Evolutionary conservation across 2,329 filamentous ascomycete genomes (phyloP).

Genomic region (Fusarium torreyae): DNA sequence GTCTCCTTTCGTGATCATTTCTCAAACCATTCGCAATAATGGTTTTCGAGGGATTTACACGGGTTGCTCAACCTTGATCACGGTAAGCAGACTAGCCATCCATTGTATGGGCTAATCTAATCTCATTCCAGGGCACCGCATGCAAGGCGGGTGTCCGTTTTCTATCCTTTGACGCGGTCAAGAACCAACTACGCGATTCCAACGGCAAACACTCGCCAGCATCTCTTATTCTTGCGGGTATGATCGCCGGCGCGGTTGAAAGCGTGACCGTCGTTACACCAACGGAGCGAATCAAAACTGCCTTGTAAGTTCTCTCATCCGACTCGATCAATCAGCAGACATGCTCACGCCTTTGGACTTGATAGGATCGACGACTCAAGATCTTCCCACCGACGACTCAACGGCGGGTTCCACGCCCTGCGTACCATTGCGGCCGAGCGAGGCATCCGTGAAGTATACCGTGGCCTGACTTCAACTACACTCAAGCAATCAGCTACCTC

Average conservation of each 20-base stretch:
- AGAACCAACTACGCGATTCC: conserved; percentile 68
- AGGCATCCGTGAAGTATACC: conserved; percentile 60
- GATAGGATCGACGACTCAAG: conserved; percentile 56
- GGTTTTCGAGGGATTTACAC: conserved; percentile 73
- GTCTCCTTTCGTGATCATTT: conserved; percentile 72
- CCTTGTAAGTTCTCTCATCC: conserved; percentile 57
- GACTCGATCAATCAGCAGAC: too few relatives aligned
- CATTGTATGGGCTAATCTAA: background rate
- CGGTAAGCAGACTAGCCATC: conserved; percentile 48
- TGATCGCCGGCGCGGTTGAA: conserved; percentile 74
- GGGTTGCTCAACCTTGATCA: conserved; percentile 72
- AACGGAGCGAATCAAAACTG: conserved; percentile 78
- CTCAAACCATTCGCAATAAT: conserved; percentile 68
- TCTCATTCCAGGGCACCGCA: conserved; percentile 63
- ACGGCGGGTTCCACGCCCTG: conserved; percentile 53
- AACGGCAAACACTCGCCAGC: conserved; percentile 69
- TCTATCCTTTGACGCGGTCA: conserved; percentile 76
- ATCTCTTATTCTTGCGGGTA: conserved; percentile 74
- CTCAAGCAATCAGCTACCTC: conserved; percentile 65
- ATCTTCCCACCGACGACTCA: conserved; percentile 49
- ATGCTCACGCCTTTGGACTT: background rate
- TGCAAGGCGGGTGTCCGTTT: conserved; percentile 78
- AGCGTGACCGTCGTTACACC: conserved; percentile 77
- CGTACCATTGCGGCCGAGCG: conserved; percentile 56
- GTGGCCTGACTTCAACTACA: conserved; percentile 62